Percentiles rank a stretch among this genome's conserved stretches.
Evolutionary conservation across 805 yeast species (phyloP).

Genomic region (Kodamaea restingae): DNA sequence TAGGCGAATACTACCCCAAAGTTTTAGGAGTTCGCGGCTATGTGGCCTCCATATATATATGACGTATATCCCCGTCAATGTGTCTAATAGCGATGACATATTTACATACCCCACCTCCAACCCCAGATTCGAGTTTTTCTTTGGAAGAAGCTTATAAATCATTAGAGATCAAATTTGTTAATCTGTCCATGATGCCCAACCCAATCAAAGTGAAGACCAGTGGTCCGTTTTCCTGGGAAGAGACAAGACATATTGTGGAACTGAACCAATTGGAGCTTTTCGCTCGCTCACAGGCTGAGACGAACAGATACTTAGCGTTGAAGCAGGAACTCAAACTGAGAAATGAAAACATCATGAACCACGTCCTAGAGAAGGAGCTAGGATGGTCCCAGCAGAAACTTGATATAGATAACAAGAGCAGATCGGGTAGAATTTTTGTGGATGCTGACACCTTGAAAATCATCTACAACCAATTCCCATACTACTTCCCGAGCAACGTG

Average conservation of each 20-base stretch:
- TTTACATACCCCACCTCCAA: slow-evolving; percentile 14
- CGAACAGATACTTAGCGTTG: slow-evolving; percentile 44
- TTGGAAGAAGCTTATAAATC: slow-evolving; percentile 14
- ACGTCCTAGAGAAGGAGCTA: slow-evolving; percentile 45
- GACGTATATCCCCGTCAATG: no score
- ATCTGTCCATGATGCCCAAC: slow-evolving; percentile 35
- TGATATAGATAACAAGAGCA: slow-evolving; percentile 26
- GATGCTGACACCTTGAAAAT: slow-evolving; percentile 42
- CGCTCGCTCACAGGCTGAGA: slow-evolving; percentile 44
- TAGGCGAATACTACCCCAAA: neutral
- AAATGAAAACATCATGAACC: slow-evolving; percentile 43
- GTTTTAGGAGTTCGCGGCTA: neutral
- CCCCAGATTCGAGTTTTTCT: slow-evolving; percentile 9
- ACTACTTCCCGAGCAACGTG: slow-evolving; percentile 49
- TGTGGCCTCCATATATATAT: neutral
- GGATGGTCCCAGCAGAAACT: slow-evolving; percentile 44
- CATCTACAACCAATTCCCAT: slow-evolving; percentile 61
- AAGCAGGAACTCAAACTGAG: slow-evolving; percentile 35
- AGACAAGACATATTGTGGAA: slow-evolving; percentile 33
- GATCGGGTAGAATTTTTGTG: slow-evolving; percentile 34
- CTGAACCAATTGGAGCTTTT: slow-evolving; percentile 44
- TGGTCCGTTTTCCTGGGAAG: slow-evolving; percentile 46
- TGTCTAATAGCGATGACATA: slow-evolving; percentile 2
- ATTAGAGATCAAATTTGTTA: slow-evolving; percentile 18
- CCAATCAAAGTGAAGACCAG: slow-evolving; percentile 29